Base-by-base conservation (phyloP, 73 alveolate species). In the Stentor coeruleus region DNA sequence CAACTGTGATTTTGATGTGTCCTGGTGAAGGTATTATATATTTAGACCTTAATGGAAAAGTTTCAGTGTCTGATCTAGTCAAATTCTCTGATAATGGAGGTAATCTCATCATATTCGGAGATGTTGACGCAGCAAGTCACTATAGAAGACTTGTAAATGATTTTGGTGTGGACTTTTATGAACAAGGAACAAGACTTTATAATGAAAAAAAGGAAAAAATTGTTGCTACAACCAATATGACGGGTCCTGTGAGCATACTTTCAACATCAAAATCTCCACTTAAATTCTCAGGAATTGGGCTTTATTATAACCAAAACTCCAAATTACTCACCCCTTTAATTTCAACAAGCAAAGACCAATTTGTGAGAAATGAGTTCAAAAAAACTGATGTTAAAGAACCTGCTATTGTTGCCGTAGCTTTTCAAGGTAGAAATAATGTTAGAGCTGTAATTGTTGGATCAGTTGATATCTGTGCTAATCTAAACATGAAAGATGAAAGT, bases 381-480 rank as follows among this genome's bases (percentile, higher is more conserved):
- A 26, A 14, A 14, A 40, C n/a, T 26, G 83, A 75, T 20, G 39
- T n/a, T 1, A 14, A 38, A 20, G 15, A 30, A 26, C 59, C 82
- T 26, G 73, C 86, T n/a, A 95, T 95, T 14, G 88, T 85, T 38
- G 95, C 86, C 14, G 89, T 89, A 60, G 96, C 94, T 3, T 87
- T 83, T 77, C 92, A 93, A 74, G 90, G 96, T 2, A 58, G 93
- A 59, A 88, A 91, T 58, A 93, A 91, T 80, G 81, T 88, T 28
- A 88, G 98, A 85, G 91, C 84, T 55, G 92, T 87, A 14, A 59
- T 91, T 35, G 39, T 83, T 41, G 98, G 98, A 0, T 82, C 93
- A 59, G 59, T 91, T 36, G 85, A 89, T 28, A 59, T 93, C 79
- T 93, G 98, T 79, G 79, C 90, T 37, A 85, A 91, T 81, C 86